A percentile compares a stretch with the other conserved stretches of the same genome.
phyloP scores from a whole-genome alignment of 1,284 basidiomycete genomes.

The Fistulinella cinereoalba region DNA sequence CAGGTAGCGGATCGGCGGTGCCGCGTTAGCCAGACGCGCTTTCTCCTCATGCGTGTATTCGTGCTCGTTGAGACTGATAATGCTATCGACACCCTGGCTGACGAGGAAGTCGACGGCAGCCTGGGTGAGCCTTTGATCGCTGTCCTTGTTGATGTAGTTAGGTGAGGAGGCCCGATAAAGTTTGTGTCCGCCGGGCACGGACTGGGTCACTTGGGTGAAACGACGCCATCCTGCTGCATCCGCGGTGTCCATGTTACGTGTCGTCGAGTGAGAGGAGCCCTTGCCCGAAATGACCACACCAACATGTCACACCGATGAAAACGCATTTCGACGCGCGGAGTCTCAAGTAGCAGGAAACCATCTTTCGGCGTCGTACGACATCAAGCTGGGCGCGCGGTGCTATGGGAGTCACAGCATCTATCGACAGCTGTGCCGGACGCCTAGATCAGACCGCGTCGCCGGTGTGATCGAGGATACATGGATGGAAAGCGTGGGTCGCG shows the following conservation, averaged over 20 bases:
- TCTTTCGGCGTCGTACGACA: too few species aligned
- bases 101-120: constrained; percentile 12
- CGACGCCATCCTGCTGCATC: too few species aligned
- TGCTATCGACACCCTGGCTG: constrained; percentile 10
- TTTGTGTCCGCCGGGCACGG: constrained; percentile 7
- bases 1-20: constrained; percentile 9
- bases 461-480: constrained; percentile 19
- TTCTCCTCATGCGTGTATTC: constrained; percentile 6
- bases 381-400: too few species aligned
- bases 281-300: too few species aligned
- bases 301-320: too few species aligned
- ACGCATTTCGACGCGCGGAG: too few species aligned
- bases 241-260: too few species aligned
- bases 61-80: constrained; percentile 11
- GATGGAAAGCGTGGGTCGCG: constrained; percentile 23
- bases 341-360: too few species aligned
- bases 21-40: neutral
- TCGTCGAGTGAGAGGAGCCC: too few species aligned
- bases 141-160: constrained; percentile 6
- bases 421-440: too few species aligned
- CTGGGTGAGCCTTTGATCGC: constrained; percentile 9
- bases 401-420: too few species aligned
- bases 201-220: too few species aligned
- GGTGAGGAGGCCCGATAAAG: constrained; percentile 17
- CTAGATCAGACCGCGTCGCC: constrained; percentile 4